phyloP scores from a whole-genome alignment of 2,329 filamentous ascomycete species.

The Sclerotinia borealis region DNA sequence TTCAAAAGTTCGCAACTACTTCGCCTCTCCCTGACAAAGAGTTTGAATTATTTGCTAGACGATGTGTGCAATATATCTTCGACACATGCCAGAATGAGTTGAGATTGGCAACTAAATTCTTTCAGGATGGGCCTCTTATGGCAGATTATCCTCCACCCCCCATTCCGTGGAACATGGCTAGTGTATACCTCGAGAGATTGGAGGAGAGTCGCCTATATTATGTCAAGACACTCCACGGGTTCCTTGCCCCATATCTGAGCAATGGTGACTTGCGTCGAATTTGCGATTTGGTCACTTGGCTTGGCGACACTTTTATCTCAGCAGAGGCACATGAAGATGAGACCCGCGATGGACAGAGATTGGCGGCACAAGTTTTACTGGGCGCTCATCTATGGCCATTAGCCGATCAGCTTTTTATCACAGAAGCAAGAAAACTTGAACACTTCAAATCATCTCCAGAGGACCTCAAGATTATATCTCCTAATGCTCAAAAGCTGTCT shows the following conservation, averaged over 20 bases:
- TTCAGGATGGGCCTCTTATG: slow-evolving; percentile 27
- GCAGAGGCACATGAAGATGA: slow-evolving; percentile 25
- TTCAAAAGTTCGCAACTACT: slow-evolving; percentile 38
- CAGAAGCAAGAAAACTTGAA: slow-evolving; percentile 29
- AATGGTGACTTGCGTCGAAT: slow-evolving; percentile 26
- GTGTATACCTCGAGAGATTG: slow-evolving; percentile 26
- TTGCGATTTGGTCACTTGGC: slow-evolving; percentile 28
- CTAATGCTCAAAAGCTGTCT: neutral
- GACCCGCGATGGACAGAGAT: slow-evolving; percentile 23
- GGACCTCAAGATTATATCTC: slow-evolving; percentile 21
- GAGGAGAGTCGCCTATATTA: slow-evolving; percentile 28
- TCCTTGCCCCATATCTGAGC: slow-evolving; percentile 26
- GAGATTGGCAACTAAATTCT: slow-evolving; percentile 27
- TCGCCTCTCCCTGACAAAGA: slow-evolving; percentile 27
- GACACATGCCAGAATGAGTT: slow-evolving; percentile 32
- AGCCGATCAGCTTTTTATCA: slow-evolving; percentile 29
- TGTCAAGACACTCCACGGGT: slow-evolving; percentile 26
- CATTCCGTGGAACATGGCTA: slow-evolving; percentile 23
- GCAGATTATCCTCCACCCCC: slow-evolving; percentile 18
- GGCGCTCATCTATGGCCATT: slow-evolving; percentile 30
- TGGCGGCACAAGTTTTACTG: slow-evolving; percentile 26
- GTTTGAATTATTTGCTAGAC: slow-evolving; percentile 29
- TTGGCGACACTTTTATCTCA: slow-evolving; percentile 29
- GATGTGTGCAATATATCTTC: slow-evolving; percentile 28
- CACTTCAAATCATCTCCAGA: slow-evolving; percentile 28